Percentiles rank a stretch among this genome's conserved stretches.
These are phyloP conservation scores for Triticum urartu DNA, from an alignment of 176 grass and related monocot genomes.

Conservation along the genomic window DNA sequence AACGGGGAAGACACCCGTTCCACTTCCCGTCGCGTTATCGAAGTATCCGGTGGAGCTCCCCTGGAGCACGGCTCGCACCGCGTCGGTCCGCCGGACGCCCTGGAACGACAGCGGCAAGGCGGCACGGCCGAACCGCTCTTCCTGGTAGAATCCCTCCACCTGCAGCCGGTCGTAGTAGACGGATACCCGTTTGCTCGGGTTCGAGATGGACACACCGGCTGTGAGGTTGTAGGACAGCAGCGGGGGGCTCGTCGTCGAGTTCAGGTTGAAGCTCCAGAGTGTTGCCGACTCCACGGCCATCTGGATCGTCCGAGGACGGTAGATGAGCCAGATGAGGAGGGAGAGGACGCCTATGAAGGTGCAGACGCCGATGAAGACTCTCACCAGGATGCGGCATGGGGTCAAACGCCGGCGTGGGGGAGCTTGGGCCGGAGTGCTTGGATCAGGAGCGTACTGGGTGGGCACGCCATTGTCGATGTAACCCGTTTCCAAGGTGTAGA, in stretches of 20 bases:
- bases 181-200: constrained; percentile 48
- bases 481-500: background rate
- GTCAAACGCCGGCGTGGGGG: background rate
- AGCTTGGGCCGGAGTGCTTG: no score
- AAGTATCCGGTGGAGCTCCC: background rate
- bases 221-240: constrained; percentile 45
- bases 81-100: background rate
- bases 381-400: background rate
- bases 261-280: constrained; percentile 31
- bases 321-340: constrained; percentile 60
- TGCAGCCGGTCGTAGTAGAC: constrained; percentile 70
- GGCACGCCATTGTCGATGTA: background rate
- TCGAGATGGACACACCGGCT: constrained; percentile 33
- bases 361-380: constrained; percentile 28
- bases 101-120: constrained; percentile 42
- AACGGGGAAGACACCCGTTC: constrained; percentile 19
- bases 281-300: constrained; percentile 35
- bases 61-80: constrained; percentile 5
- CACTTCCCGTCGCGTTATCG: no score
- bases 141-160: constrained; percentile 40
- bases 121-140: constrained; percentile 17
- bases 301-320: constrained; percentile 46
- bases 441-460: background rate
- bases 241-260: constrained; percentile 1
- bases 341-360: constrained; percentile 8